Evolutionary conservation across 169 alveolate species (phyloP).

Genomic region (Cryptosporidium felis): DNA sequence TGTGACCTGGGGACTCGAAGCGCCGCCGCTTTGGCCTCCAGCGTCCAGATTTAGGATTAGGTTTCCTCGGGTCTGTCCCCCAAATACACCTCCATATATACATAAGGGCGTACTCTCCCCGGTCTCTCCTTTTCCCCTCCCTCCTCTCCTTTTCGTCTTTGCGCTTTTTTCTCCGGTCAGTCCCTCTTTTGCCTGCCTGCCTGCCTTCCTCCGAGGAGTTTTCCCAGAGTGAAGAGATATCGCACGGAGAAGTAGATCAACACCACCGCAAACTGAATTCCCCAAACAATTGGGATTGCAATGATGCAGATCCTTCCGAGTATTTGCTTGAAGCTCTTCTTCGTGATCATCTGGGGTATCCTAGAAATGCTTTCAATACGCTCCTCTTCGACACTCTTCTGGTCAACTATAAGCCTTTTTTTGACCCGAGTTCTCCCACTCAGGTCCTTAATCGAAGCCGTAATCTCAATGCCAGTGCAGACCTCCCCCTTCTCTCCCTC

Average conservation of each 20-base stretch:
- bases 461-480: neutral
- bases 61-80: no score
- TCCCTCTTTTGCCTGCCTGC: no score
- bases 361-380: neutral
- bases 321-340: neutral
- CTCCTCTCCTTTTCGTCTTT: no score
- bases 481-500: neutral
- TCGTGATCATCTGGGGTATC: slow-evolving; percentile 21
- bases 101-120: no score
- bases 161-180: no score
- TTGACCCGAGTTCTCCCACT: neutral
- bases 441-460: slow-evolving; percentile 17
- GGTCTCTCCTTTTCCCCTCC: no score
- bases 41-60: no score
- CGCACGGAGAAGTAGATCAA: neutral
- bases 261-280: neutral
- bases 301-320: neutral
- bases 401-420: neutral
- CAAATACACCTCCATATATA: no score
- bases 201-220: neutral
- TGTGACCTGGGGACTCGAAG: no score
- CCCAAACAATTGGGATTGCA: neutral
- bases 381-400: neutral
- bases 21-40: no score
- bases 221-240: neutral